Evolutionary conservation across 805 yeast species (phyloP).

Genomic region (Teunomyces cretensis): DNA sequence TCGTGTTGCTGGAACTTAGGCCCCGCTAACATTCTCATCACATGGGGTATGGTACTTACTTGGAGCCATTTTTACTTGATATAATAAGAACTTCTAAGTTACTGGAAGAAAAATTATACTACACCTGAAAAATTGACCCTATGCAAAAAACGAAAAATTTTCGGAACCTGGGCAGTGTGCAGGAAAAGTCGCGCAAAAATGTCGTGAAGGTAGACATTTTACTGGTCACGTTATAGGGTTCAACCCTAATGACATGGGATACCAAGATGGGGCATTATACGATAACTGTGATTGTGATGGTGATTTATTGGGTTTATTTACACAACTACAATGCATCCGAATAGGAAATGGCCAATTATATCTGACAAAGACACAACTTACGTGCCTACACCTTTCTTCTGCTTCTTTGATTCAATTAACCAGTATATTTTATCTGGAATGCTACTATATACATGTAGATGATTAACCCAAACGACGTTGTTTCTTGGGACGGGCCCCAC

Average conservation of each 20-base stretch:
- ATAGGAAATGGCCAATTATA: too few species aligned
- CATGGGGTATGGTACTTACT: conserved; percentile 13
- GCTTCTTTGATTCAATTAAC: neutral
- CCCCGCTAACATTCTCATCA: neutral
- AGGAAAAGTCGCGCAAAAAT: neutral
- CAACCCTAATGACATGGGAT: conserved; percentile 6
- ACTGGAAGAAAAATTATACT: conserved; percentile 2
- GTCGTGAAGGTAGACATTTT: conserved; percentile 1
- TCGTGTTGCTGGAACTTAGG: neutral
- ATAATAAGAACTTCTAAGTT: conserved; percentile 7
- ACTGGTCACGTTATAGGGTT: conserved; percentile 3
- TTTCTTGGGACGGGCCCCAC: conserved; percentile 87
- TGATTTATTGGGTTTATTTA: too few species aligned
- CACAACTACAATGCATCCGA: too few species aligned
- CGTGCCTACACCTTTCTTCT: too few species aligned
- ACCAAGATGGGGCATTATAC: too few species aligned
- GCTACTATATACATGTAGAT: conserved; percentile 8
- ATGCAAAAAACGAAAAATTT: conserved; percentile 13
- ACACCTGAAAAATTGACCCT: conserved; percentile 7
- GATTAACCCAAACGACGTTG: conserved; percentile 57
- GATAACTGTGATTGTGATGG: too few species aligned
- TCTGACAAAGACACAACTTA: too few species aligned
- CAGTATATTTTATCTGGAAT: conserved; percentile 2
- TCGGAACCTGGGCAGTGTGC: conserved; percentile 1
- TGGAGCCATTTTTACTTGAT: conserved; percentile 25